Evolutionary conservation across 768 basidiomycete species (phyloP).

Genomic region (Termitomyces heimii): DNA sequence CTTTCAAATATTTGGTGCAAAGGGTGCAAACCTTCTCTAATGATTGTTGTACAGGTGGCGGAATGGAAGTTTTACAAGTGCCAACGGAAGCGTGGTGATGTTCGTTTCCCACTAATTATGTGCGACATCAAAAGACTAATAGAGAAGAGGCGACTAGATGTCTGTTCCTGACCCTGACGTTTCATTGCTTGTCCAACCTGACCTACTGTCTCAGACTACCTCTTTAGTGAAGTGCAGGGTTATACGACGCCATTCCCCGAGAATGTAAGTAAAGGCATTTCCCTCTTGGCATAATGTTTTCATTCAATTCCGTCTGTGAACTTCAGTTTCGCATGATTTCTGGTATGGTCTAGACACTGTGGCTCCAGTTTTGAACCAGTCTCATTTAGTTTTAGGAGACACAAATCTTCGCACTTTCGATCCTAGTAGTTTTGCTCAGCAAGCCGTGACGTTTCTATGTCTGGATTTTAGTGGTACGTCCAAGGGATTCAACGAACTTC

Average conservation of each 20-base stretch:
- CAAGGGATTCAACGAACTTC: constrained; percentile 23
- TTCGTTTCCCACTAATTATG: constrained; percentile 9
- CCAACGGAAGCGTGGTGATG: constrained; percentile 31
- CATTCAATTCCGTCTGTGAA: too few species aligned
- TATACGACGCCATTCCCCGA: constrained; percentile 33
- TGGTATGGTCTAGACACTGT: constrained; percentile 16
- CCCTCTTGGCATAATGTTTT: not conserved
- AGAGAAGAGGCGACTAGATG: not conserved
- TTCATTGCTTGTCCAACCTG: not conserved
- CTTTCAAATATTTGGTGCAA: not conserved
- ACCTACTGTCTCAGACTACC: constrained; percentile 21
- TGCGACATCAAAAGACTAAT: not conserved
- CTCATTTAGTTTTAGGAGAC: constrained; percentile 16
- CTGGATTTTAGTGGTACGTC: constrained; percentile 31
- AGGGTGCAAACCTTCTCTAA: not conserved
- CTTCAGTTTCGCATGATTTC: constrained; percentile 33
- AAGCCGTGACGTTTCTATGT: constrained; percentile 33
- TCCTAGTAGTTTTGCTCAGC: constrained; percentile 26
- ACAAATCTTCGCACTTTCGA: constrained; percentile 27
- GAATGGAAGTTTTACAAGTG: constrained; percentile 31
- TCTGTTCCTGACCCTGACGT: not conserved
- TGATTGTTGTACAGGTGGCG: constrained; percentile 18
- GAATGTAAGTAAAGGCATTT: constrained; percentile 19
- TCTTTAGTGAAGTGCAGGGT: constrained; percentile 26
- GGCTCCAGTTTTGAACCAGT: not conserved